These are phyloP conservation scores for Russula vinacea DNA, from an alignment of 768 basidiomycete species.

Conservation along the genomic window DNA sequence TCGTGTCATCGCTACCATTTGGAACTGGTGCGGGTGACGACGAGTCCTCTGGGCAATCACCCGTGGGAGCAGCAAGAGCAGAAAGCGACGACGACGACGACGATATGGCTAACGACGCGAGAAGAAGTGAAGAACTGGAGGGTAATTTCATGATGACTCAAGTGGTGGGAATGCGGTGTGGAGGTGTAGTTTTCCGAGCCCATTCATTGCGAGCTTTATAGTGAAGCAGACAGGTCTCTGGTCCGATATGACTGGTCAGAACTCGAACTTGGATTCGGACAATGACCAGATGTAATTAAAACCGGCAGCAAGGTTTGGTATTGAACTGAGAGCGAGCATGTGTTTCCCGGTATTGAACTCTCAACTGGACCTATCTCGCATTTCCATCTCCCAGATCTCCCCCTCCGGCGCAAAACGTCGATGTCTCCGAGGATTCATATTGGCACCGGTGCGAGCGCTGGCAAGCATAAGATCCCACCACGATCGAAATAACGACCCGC, in stretches of 20 bases:
- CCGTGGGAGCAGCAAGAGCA: constrained; percentile 35
- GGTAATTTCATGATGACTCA: constrained; percentile 34
- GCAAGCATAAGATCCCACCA: constrained; percentile 44
- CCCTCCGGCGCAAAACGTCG: constrained; percentile 45
- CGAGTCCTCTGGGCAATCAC: constrained; percentile 2
- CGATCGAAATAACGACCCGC: constrained; percentile 46
- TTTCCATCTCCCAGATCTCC: constrained; percentile 63
- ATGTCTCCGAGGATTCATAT: constrained; percentile 35
- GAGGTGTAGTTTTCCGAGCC: constrained; percentile 3
- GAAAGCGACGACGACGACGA: constrained; percentile 36
- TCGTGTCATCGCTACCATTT: constrained; percentile 10
- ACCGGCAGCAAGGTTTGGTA: neutral
- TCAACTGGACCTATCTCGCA: constrained; percentile 37
- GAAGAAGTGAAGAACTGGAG: constrained; percentile 37
- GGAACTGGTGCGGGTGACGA: constrained; percentile 13
- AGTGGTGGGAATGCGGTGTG: constrained; percentile 10
- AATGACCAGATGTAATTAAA: neutral
- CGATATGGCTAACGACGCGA: constrained; percentile 35
- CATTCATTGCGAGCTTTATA: constrained; percentile 9
- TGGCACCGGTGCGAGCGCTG: constrained; percentile 38
- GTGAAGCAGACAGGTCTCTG: neutral
- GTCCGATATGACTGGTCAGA: neutral
- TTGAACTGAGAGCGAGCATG: constrained; percentile 12
- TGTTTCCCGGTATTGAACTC: neutral
- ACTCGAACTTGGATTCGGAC: constrained; percentile 10